These are phyloP conservation scores for Passalora sequoiae DNA, from an alignment of 2,329 filamentous ascomycete genomes.

Conservation along the genomic window DNA sequence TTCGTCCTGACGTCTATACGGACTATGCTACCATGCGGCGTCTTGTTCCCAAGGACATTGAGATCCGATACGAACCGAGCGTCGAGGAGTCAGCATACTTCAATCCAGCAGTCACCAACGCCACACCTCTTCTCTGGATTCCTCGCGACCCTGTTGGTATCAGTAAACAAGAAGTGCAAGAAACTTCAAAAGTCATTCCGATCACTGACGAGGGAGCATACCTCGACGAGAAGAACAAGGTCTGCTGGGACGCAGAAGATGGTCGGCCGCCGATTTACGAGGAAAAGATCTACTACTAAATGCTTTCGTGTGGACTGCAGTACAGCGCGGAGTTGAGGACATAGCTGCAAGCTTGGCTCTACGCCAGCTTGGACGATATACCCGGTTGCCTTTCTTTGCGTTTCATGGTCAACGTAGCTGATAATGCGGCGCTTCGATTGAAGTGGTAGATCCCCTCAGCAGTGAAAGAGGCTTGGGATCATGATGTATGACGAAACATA, in stretches of 20 bases:
- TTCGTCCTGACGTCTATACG: constrained; percentile 71
- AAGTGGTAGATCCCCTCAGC: neutral
- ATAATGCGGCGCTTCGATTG: neutral
- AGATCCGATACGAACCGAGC: constrained; percentile 57
- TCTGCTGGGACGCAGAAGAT: constrained; percentile 54
- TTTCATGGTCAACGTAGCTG: neutral
- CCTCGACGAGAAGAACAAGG: constrained; percentile 64
- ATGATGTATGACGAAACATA: no score
- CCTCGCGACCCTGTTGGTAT: constrained; percentile 70
- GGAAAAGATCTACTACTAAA: constrained; percentile 51
- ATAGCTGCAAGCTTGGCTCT: neutral
- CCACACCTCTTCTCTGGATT: constrained; percentile 74
- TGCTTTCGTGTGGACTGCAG: neutral
- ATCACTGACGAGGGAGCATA: constrained; percentile 75
- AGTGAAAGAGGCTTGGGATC: no score
- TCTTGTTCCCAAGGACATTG: constrained; percentile 58
- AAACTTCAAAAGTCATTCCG: constrained; percentile 65
- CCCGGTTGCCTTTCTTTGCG: neutral
- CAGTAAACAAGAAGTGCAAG: constrained; percentile 68
- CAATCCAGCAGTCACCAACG: constrained; percentile 62
- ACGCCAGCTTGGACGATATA: no score
- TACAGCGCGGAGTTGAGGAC: constrained; percentile 1
- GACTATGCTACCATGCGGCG: constrained; percentile 67
- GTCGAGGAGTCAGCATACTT: constrained; percentile 65
- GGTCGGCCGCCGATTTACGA: constrained; percentile 56